Conservation (phyloP, 768 basidiomycete genomes). For the Tricholoma sp. region DNA sequence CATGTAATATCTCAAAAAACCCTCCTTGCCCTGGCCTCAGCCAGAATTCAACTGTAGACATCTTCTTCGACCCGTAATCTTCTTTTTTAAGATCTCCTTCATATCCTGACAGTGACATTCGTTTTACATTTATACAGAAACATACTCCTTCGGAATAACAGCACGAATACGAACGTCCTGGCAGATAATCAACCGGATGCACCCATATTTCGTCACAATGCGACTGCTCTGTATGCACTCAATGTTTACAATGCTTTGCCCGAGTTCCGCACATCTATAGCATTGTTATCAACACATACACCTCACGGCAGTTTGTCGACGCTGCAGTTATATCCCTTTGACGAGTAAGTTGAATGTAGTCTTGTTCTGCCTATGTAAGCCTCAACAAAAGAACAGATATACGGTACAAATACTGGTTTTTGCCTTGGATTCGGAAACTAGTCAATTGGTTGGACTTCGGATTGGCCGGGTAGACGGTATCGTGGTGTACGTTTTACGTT, state of each 20-base stretch:
- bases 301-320: background rate
- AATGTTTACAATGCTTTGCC: background rate
- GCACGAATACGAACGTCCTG: background rate
- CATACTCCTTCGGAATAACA: background rate
- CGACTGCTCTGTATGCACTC: background rate
- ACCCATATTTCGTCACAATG: background rate
- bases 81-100: background rate
- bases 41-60: background rate
- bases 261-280: background rate
- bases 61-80: background rate
- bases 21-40: background rate
- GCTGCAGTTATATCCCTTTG: background rate
- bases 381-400: background rate
- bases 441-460: background rate
- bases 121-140: background rate
- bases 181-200: background rate
- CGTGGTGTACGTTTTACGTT: background rate
- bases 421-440: background rate
- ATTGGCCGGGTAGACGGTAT: background rate
- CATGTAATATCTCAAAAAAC: background rate
- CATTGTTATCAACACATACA: background rate
- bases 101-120: background rate
- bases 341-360: background rate
- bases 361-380: background rate
- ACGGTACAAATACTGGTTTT: background rate